Evolutionary conservation across 2,329 filamentous ascomycete genomes (phyloP), one percentile per base, ranked within the genome.

Genomic region (Exophiala alcalophila): DNA sequence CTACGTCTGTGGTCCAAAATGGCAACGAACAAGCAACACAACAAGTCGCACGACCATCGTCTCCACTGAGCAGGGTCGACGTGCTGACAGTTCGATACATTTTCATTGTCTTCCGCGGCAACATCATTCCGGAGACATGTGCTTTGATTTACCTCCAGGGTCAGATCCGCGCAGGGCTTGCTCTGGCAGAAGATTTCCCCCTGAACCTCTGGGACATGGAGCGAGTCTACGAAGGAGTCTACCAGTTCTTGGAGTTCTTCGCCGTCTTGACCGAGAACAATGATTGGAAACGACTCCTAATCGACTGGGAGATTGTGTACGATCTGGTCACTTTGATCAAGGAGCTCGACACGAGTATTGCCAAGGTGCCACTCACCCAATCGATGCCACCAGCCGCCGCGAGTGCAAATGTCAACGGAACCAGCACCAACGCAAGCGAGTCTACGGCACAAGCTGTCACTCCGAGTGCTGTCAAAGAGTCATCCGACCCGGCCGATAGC

Each of bases 161-260:
- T 11, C 85, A 95, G 60, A 94, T 96, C 23, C 83, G 87, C 28
- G 81, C 83, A 27, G 81, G 83, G 21, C 75, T 81, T 43, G 80
- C 83, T 11, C 78, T 91, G 47, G 81, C 87, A 0, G 81, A 86
- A 49, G 90, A 96, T 58, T 97, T 96, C 57, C 91, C 91, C 0
- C 81, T 96, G 2, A 94, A 97, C 57, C 77, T 89, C 32, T 97
- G 91, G 91, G 91, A 97, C 58, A 94, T 97, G 84, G 91, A 97
- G 62, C 81, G 91, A 10, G 91, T 94, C 45, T 95, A 94, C 62
- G 91, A 97, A 59, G 91, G 91, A 1, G 80, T 97, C 1, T 88
- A 90, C 37, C 90, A 96, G 63, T 95, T 94, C 60, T 78, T 97
- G 2, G 90, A 96, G 57, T 94, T 97, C 61, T 84, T 96, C 40